Conservation (phyloP, 129 eudicot genomes). For the Flaveria linearis region DNA sequence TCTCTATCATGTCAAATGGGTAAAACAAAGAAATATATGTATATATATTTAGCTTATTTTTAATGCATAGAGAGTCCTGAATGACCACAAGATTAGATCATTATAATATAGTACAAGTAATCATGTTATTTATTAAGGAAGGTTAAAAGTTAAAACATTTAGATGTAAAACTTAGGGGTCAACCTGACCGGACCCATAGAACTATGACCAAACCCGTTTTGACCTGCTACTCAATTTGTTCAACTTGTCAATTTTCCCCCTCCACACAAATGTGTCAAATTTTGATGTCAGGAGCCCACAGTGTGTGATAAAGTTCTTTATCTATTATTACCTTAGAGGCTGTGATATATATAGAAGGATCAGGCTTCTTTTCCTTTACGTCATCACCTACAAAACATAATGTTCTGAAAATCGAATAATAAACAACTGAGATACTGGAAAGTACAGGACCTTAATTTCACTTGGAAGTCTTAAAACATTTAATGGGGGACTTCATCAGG, state of each 20-base stretch:
- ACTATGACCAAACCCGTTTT: background rate
- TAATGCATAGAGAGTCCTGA: background rate
- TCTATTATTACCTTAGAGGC: slow-evolving; percentile 64
- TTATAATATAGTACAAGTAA: background rate
- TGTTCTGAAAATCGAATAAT: slow-evolving; percentile 19
- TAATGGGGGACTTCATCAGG: background rate
- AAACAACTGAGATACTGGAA: background rate
- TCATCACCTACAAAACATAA: slow-evolving; percentile 71
- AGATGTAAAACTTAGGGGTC: background rate
- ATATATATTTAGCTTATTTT: background rate
- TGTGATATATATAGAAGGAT: slow-evolving; percentile 83
- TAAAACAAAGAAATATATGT: background rate
- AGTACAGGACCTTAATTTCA: background rate
- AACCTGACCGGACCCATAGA: background rate
- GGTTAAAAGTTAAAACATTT: background rate
- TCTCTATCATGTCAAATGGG: background rate
- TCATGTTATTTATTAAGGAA: background rate
- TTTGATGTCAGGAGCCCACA: background rate
- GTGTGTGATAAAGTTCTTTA: background rate
- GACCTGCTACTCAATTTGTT: background rate
- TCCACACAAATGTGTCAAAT: background rate
- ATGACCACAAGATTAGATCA: background rate
- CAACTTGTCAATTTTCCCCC: background rate
- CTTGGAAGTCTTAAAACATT: background rate
- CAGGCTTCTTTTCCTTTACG: slow-evolving; percentile 96